A percentile compares a stretch with the other conserved stretches of the same genome.
Conservation (phyloP, 805 yeast species). For the Cephaloascus fragrans region DNA sequence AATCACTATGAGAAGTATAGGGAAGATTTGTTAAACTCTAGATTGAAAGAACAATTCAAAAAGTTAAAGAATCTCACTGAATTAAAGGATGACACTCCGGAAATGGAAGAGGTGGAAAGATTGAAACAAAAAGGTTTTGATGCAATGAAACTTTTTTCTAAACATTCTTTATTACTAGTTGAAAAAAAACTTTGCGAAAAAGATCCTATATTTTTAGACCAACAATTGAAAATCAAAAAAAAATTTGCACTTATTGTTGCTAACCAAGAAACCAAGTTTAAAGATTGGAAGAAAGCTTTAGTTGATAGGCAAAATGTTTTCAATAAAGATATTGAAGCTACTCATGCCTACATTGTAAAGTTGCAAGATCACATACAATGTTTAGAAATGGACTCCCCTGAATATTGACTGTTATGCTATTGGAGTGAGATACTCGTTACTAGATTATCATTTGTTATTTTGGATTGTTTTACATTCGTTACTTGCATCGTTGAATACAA, state of each 20-base stretch:
- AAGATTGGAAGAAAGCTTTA: constrained; percentile 51
- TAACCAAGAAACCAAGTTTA: constrained; percentile 46
- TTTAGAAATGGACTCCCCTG: constrained; percentile 2
- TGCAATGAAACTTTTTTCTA: constrained; percentile 26
- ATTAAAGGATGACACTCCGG: neutral
- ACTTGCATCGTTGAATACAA: too few relatives aligned
- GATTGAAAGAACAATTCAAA: constrained; percentile 19
- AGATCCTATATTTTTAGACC: constrained; percentile 36
- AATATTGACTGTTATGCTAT: neutral
- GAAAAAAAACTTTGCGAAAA: constrained; percentile 29
- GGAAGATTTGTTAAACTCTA: constrained; percentile 39
- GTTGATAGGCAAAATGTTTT: constrained; percentile 44
- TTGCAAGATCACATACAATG: constrained; percentile 19
- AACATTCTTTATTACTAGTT: constrained; percentile 21
- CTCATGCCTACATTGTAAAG: constrained; percentile 23
- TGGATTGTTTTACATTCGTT: too few relatives aligned
- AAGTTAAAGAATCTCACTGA: constrained; percentile 6
- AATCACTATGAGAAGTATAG: constrained; percentile 69
- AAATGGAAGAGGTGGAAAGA: neutral
- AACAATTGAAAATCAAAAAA: constrained; percentile 31
- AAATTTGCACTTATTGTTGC: constrained; percentile 32
- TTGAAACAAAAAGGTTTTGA: constrained; percentile 15
- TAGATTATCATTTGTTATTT: neutral
- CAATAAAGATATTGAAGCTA: constrained; percentile 41
- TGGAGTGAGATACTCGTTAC: neutral